Base-by-base conservation (phyloP, 1,284 basidiomycete species). In the Xanthoconium separans region DNA sequence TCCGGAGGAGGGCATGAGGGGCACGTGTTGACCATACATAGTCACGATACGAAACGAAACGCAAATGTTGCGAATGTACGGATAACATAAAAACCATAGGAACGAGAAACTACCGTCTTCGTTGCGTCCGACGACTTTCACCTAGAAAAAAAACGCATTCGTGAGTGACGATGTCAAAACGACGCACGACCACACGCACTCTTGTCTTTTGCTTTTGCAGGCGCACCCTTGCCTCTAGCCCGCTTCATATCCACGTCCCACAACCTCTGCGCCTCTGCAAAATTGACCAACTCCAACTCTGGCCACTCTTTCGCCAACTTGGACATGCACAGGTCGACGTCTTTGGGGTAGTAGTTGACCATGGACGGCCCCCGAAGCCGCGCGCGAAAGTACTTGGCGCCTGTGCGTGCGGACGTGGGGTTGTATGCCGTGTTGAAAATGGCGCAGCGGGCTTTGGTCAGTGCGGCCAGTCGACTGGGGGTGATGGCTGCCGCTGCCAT, bases 351-450 rank as follows among this genome's bases (percentile, higher is more conserved):
- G 75, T 95, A 95, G 16, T 80, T 74, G 60, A 86, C 69, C 82
- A 94, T 87, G 44, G 87, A 78, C 0, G 90, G 90, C 1, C 92
- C 92, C 2, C 84, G 81, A 34, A 95, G 80, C 8, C 85, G 79
- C 29, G 79, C 76, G 39, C 86, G 83, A 46, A 95, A 82, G 75
- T 94, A 91, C 72, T 95, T 95, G 20, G 89, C 85, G 33, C 93
- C 93, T 1, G 89, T 93, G 27, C 93, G 85, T 8, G 82, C 68
- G 41, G 83, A 83, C 6, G 79, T 80, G 0, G 91, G 91, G 71
- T 95, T 95, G 71, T 88, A 92, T 3, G 87, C 78, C 6, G 91
- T 94, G 68, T 92, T 83, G 69, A 95, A 95, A 52, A 96, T 83
- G 29, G 78, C 69, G 66, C 83, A 86, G 50, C 85, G 84, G 9